These are phyloP conservation scores for Pisolithus thermaeus DNA, from an alignment of 1,284 basidiomycete species.

Conservation along the genomic window DNA sequence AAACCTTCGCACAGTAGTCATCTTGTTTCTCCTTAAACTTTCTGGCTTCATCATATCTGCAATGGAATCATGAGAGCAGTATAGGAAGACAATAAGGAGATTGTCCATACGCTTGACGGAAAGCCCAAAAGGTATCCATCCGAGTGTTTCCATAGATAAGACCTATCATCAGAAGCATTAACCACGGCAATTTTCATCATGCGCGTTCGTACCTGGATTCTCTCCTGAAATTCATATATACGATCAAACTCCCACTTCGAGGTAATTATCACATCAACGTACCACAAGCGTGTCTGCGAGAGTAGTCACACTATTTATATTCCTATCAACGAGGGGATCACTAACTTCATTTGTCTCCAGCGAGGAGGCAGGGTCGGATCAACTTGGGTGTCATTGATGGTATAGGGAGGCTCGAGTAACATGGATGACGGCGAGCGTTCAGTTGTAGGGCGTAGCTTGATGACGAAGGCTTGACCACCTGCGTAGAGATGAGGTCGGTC, in stretches of 20 bases:
- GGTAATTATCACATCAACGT: conserved; percentile 12
- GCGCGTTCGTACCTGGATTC: conserved; percentile 17
- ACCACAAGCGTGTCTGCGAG: conserved; percentile 41
- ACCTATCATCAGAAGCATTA: conserved; percentile 10
- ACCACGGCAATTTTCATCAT: not conserved
- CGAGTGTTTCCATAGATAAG: conserved; percentile 27
- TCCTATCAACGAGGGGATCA: not conserved
- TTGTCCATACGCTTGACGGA: conserved; percentile 37
- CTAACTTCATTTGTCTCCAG: conserved; percentile 48
- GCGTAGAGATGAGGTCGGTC: not conserved
- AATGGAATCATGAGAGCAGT: conserved; percentile 3
- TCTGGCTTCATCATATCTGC: conserved; percentile 64
- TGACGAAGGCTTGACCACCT: conserved; percentile 49
- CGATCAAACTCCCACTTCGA: conserved; percentile 1
- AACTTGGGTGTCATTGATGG: conserved; percentile 31
- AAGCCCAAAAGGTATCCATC: conserved; percentile 57
- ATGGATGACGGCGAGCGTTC: conserved; percentile 43
- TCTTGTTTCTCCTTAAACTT: conserved; percentile 74
- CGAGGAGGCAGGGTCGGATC: conserved; percentile 31
- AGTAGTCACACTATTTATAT: conserved; percentile 7
- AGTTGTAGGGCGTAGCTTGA: conserved; percentile 46
- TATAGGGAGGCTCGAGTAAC: conserved; percentile 45
- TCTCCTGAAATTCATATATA: conserved; percentile 15
- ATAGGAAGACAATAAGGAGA: not conserved
- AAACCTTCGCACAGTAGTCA: conserved; percentile 56